These are phyloP conservation scores for Colletotrichum spinosum DNA, from an alignment of 2,329 filamentous ascomycete species.

Conservation along the genomic window DNA sequence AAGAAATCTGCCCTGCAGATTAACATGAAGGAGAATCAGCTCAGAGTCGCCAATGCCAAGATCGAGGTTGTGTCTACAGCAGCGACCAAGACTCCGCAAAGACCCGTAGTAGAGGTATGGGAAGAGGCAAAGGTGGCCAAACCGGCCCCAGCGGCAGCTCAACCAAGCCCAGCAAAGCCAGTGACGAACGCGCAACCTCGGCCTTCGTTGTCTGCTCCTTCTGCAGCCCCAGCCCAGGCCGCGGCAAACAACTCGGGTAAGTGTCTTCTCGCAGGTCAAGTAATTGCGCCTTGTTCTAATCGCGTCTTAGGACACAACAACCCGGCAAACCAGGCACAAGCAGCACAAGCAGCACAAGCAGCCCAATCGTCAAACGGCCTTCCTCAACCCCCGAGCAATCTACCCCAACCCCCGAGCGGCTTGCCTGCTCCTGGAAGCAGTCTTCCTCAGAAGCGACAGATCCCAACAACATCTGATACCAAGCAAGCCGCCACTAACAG, in stretches of 20 bases:
- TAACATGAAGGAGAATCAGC: conserved; percentile 82
- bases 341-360: conserved; percentile 5
- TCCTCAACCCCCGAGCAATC: conserved; percentile 19
- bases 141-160: conserved; percentile 35
- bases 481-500: conserved; percentile 6
- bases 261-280: conserved; percentile 31
- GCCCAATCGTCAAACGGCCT: conserved; percentile 11
- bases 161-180: conserved; percentile 37
- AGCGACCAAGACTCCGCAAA: conserved; percentile 85
- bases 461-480: conserved; percentile 6
- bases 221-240: conserved; percentile 34
- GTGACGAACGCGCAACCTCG: conserved; percentile 28
- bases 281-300: not conserved
- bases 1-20: conserved; percentile 81
- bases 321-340: conserved; percentile 11
- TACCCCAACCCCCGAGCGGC: conserved; percentile 20
- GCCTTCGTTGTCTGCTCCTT: conserved; percentile 26
- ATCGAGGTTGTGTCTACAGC: conserved; percentile 83
- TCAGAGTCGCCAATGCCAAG: conserved; percentile 74
- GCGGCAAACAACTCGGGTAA: conserved; percentile 36
- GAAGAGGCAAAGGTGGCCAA: conserved; percentile 74
- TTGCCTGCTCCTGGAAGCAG: conserved; percentile 15
- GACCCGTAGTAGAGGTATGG: conserved; percentile 89
- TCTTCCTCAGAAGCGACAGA: conserved; percentile 31
- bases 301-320: not conserved